phyloP scores from a whole-genome alignment of 768 basidiomycete species.

The Zangia roseola region DNA sequence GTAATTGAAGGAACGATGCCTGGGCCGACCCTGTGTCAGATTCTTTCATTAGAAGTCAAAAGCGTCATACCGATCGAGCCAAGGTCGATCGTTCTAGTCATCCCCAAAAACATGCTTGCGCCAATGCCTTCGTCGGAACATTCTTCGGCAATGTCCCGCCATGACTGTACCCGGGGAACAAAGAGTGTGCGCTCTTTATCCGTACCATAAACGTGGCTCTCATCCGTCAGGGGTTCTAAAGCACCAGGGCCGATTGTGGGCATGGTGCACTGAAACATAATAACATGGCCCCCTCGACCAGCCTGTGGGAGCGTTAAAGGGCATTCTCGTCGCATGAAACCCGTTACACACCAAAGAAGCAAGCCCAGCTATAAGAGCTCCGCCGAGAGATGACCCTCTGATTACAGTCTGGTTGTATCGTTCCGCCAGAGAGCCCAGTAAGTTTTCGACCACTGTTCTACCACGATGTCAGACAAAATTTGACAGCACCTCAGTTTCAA shows the following conservation, averaged over 20 bases:
- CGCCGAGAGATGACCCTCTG: conserved; percentile 69
- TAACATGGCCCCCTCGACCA: conserved; percentile 73
- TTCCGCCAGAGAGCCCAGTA: conserved; percentile 64
- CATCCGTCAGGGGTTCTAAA: conserved; percentile 54
- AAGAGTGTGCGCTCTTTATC: conserved; percentile 86
- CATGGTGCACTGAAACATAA: conserved; percentile 67
- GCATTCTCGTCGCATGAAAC: conserved; percentile 12
- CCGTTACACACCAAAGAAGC: conserved; percentile 60
- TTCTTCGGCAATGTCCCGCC: conserved; percentile 84
- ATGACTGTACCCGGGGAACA: conserved; percentile 69
- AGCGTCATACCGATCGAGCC: conserved; percentile 70
- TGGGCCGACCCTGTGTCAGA: conserved; percentile 22
- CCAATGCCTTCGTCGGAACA: conserved; percentile 89
- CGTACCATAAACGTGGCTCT: conserved; percentile 71
- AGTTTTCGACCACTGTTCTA: conserved; percentile 61
- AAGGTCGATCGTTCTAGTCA: conserved; percentile 76
- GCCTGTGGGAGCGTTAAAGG: conserved; percentile 37
- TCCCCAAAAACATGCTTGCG: conserved; percentile 85
- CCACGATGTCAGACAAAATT: conserved; percentile 9
- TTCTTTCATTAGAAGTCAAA: conserved; percentile 3
- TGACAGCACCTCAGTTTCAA: conserved; percentile 3
- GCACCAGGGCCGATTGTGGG: conserved; percentile 75
- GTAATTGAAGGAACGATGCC: conserved; percentile 68
- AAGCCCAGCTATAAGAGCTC: conserved; percentile 69
- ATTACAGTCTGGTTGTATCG: conserved; percentile 52